Evolutionary conservation across 164 flowering plant species (phyloP).

Genomic region (Nymphaea colorata): DNA sequence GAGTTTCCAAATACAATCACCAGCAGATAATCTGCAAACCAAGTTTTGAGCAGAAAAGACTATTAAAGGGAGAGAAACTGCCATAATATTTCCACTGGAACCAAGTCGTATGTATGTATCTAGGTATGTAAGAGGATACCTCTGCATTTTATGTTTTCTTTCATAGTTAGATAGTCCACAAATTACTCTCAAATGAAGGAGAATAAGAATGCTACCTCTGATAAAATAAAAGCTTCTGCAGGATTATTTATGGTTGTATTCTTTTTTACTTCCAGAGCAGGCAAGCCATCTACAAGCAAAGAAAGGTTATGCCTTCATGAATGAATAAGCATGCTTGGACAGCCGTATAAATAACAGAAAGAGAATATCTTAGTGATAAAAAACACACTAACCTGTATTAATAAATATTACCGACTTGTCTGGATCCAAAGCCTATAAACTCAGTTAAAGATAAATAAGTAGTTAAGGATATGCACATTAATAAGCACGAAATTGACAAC

Average conservation of each 20-base stretch:
- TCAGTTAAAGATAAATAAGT: not conserved
- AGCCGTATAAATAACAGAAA: too few species aligned
- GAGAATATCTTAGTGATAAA: not conserved
- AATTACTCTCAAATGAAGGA: too few species aligned
- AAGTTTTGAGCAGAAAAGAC: not conserved
- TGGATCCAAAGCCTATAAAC: conserved; percentile 58
- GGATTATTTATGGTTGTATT: conserved; percentile 66
- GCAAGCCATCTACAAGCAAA: conserved; percentile 41
- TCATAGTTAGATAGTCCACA: too few species aligned
- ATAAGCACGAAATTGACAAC: too few species aligned
- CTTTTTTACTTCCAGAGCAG: conserved; percentile 63
- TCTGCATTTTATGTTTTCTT: too few species aligned
- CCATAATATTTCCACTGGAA: too few species aligned
- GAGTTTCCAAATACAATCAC: not conserved
- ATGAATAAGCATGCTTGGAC: too few species aligned
- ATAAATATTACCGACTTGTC: conserved; percentile 59
- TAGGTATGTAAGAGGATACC: too few species aligned
- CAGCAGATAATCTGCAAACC: too few species aligned
- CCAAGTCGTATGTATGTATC: too few species aligned
- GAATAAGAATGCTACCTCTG: conserved; percentile 32
- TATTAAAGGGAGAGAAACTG: not conserved
- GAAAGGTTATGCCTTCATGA: not conserved
- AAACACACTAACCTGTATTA: conserved; percentile 51
- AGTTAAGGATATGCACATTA: too few species aligned
- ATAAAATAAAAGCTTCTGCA: conserved; percentile 57